phyloP scores from a whole-genome alignment of 371 early-diverging fungal genomes.

The Nematocida sp. region DNA sequence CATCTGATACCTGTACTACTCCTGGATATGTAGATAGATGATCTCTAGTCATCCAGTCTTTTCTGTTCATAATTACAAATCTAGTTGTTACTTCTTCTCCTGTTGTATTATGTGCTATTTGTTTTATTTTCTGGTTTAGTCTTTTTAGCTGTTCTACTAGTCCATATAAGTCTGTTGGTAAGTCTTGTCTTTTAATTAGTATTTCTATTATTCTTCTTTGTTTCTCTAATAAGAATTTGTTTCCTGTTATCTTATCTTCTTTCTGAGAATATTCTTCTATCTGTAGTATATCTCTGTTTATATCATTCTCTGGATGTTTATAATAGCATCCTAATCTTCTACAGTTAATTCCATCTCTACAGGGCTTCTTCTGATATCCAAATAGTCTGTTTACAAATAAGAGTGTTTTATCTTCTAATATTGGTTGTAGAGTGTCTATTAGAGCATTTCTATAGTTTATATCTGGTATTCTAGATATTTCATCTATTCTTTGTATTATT shows the following conservation, averaged over 20 bases:
- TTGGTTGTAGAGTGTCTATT: conserved; percentile 33
- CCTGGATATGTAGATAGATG: conserved; percentile 47
- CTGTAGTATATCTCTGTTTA: conserved; percentile 28
- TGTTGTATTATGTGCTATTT: too few relatives aligned
- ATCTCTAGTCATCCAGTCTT: conserved; percentile 50
- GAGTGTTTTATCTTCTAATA: conserved; percentile 52
- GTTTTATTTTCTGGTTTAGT: not conserved
- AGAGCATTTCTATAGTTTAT: conserved; percentile 37
- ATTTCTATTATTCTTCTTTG: conserved; percentile 39
- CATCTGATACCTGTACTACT: conserved; percentile 14
- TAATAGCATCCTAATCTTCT: conserved; percentile 38
- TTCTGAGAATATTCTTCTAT: conserved; percentile 17
- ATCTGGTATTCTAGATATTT: not conserved
- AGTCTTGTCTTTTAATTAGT: conserved; percentile 24
- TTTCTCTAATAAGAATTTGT: conserved; percentile 14
- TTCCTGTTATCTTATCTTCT: not conserved
- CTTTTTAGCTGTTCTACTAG: conserved; percentile 41
- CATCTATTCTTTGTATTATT: conserved; percentile 38
- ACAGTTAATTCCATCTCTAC: conserved; percentile 47
- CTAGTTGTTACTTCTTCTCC: not conserved
- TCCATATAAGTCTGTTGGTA: conserved; percentile 9
- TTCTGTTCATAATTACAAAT: conserved; percentile 32
- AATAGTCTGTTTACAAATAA: conserved; percentile 56
- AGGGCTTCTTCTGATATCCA: conserved; percentile 53
- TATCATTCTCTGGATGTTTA: conserved; percentile 7